These are phyloP conservation scores for Mimosa pudica DNA, from an alignment of 306 rosid species.

Conservation along the genomic window DNA sequence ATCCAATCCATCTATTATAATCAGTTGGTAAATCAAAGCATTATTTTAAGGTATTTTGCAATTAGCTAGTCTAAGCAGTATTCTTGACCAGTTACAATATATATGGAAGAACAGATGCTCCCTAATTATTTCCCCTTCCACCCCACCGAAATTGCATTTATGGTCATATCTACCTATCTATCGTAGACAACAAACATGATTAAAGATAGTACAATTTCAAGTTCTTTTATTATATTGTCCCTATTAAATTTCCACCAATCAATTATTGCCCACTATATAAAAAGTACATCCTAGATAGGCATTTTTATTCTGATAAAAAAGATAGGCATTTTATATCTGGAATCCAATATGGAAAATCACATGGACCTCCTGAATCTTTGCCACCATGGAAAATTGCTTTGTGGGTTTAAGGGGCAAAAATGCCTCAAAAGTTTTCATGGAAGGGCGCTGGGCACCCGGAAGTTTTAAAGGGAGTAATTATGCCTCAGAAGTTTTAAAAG, in stretches of 20 bases:
- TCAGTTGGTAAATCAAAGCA: background rate
- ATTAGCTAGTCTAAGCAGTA: background rate
- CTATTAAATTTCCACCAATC: background rate
- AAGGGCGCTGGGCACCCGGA: no score
- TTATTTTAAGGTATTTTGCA: background rate
- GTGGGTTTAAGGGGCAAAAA: no score
- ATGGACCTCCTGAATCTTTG: background rate
- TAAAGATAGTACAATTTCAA: no score
- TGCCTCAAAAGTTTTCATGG: no score
- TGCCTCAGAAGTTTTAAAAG: no score
- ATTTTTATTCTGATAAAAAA: background rate
- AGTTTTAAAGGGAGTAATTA: no score
- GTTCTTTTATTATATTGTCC: background rate
- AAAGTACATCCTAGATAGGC: background rate
- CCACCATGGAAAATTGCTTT: no score
- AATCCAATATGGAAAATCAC: background rate
- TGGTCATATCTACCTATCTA: background rate
- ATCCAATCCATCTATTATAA: background rate
- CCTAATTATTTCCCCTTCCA: background rate
- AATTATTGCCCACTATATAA: background rate
- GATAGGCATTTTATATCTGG: background rate
- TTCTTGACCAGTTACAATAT: background rate
- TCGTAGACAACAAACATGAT: no score
- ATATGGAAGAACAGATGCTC: background rate
- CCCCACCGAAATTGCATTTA: background rate